phyloP scores from a whole-genome alignment of 1,139 yeast genomes.

The Candida smagusa region DNA sequence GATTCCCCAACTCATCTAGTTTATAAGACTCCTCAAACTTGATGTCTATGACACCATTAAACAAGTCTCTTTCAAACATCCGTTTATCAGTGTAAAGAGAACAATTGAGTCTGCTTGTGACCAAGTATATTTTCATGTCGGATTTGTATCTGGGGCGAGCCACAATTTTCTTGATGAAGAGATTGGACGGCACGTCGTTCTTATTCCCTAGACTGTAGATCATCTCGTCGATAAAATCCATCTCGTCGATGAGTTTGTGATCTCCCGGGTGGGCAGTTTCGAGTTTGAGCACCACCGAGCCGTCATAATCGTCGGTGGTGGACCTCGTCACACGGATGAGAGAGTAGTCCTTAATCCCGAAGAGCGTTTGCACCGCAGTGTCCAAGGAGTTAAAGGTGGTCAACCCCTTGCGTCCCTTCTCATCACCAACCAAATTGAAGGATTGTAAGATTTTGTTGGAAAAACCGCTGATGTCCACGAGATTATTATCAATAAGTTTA shows the following conservation, averaged over 20 bases:
- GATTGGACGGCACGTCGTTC: conserved; percentile 42
- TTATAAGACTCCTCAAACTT: conserved; percentile 1
- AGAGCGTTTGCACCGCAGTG: conserved; percentile 44
- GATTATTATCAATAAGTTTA: conserved; percentile 35
- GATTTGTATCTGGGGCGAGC: conserved; percentile 53
- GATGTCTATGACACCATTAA: conserved; percentile 44
- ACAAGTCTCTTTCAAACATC: conserved; percentile 50
- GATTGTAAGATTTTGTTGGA: conserved; percentile 35
- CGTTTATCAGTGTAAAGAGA: conserved; percentile 49
- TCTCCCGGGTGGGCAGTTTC: conserved; percentile 58
- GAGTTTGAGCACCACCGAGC: conserved; percentile 47
- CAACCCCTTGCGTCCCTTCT: conserved; percentile 7
- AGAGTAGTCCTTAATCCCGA: conserved; percentile 40
- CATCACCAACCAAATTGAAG: conserved; percentile 16
- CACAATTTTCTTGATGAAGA: conserved; percentile 44
- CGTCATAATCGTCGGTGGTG: conserved; percentile 49
- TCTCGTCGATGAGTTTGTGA: conserved; percentile 45
- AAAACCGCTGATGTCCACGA: conserved; percentile 31
- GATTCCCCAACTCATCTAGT: conserved; percentile 4
- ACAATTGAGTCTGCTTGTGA: conserved; percentile 23
- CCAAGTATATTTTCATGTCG: conserved; percentile 46
- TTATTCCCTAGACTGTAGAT: conserved; percentile 35
- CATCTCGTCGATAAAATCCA: conserved; percentile 42
- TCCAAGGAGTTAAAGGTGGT: conserved; percentile 45
- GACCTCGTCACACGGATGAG: conserved; percentile 53